phyloP scores from a whole-genome alignment of 768 basidiomycete genomes.

The Tricholoma sp. region DNA sequence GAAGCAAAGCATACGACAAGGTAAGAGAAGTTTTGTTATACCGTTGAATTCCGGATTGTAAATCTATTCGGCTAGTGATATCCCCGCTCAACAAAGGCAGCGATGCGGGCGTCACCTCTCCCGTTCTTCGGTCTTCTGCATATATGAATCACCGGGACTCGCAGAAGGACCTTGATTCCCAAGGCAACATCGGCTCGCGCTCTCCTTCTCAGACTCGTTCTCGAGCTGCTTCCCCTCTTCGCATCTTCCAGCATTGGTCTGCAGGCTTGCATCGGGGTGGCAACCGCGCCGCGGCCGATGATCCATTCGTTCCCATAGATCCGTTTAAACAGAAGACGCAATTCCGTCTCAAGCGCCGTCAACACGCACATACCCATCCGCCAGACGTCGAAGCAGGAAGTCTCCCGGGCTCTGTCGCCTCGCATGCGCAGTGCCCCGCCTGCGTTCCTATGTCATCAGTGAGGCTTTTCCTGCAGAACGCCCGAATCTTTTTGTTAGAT shows the following conservation, averaged over 20 bases:
- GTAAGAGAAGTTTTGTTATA: conserved; percentile 23
- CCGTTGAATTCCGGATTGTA: not conserved
- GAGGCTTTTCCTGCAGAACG: conserved; percentile 5
- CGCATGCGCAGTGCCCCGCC: conserved; percentile 4
- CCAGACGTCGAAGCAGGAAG: conserved; percentile 4
- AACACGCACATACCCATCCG: conserved; percentile 4
- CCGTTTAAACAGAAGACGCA: conserved; percentile 38
- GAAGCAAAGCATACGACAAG: conserved; percentile 34
- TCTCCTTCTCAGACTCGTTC: conserved; percentile 50
- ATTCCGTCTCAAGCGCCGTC: conserved; percentile 13
- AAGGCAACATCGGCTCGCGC: conserved; percentile 28
- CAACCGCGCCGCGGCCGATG: conserved; percentile 37
- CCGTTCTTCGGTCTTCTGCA: conserved; percentile 24
- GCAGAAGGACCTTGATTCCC: conserved; percentile 19
- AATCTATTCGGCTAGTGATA: conserved; percentile 19
- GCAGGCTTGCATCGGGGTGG: conserved; percentile 39
- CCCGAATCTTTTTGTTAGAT: conserved; percentile 19
- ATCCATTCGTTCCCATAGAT: conserved; percentile 52
- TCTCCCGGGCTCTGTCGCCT: not conserved
- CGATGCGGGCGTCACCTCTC: conserved; percentile 30
- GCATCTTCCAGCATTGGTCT: conserved; percentile 50
- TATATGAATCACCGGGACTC: conserved; percentile 16
- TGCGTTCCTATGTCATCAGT: conserved; percentile 4
- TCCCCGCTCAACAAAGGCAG: conserved; percentile 27
- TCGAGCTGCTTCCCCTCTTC: conserved; percentile 52